Evolutionary conservation across 1,284 basidiomycete species (phyloP).

Genomic region (Moesziomyces antarcticus): DNA sequence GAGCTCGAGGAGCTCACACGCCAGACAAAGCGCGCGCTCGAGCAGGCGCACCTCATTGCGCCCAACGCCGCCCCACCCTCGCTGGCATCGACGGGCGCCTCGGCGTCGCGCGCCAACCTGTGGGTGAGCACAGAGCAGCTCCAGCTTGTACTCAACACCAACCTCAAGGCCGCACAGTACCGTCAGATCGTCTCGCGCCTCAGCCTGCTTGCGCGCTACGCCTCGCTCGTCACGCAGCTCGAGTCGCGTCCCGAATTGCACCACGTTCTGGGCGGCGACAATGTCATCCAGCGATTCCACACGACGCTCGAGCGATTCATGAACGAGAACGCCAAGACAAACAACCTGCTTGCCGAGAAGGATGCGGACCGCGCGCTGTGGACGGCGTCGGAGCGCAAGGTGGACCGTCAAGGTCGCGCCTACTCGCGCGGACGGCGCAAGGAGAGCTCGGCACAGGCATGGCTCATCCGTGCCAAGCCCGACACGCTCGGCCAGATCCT

Average conservation of each 20-base stretch:
- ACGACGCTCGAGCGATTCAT: slow-evolving; percentile 50
- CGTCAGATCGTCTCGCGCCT: slow-evolving; percentile 76
- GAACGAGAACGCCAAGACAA: slow-evolving; percentile 42
- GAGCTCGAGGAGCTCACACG: slow-evolving; percentile 77
- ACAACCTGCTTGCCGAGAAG: slow-evolving; percentile 23
- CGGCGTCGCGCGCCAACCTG: slow-evolving; percentile 16
- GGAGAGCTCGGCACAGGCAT: slow-evolving; percentile 74
- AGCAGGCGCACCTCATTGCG: slow-evolving; percentile 77
- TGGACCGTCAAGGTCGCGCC: slow-evolving; percentile 52
- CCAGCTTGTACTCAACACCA: slow-evolving; percentile 73
- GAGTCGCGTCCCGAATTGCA: neutral
- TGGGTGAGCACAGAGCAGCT: slow-evolving; percentile 79
- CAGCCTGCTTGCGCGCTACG: slow-evolving; percentile 78
- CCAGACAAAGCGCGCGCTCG: slow-evolving; percentile 74
- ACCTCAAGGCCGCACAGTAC: slow-evolving; percentile 80
- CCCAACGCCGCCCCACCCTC: slow-evolving; percentile 76
- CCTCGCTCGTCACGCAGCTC: slow-evolving; percentile 69
- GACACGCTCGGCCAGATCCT: slow-evolving; percentile 73
- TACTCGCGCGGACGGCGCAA: slow-evolving; percentile 61
- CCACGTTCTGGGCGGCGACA: neutral
- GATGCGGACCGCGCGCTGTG: slow-evolving; percentile 25
- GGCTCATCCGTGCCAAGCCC: slow-evolving; percentile 83
- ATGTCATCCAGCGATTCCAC: slow-evolving; percentile 42
- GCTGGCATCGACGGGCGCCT: slow-evolving; percentile 47
- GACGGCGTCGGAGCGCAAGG: slow-evolving; percentile 5